Conservation (phyloP, 2,329 filamentous ascomycete genomes). For the Diaporthe sp. region DNA sequence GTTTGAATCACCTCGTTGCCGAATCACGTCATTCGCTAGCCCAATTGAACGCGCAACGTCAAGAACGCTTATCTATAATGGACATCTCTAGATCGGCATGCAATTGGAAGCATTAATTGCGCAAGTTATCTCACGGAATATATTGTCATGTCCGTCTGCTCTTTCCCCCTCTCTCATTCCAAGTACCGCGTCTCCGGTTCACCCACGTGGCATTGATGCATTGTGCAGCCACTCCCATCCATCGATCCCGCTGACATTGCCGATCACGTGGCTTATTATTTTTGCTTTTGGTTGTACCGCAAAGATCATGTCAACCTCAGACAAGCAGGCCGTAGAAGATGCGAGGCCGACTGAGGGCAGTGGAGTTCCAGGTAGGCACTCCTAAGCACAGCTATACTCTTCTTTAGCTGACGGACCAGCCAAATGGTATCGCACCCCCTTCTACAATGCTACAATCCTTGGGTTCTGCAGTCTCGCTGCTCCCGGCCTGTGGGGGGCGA, state of each 20-base stretch:
- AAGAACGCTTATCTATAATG: neutral
- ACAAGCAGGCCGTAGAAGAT: neutral
- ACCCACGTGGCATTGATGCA: conserved; percentile 9
- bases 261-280: neutral
- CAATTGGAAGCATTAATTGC: neutral
- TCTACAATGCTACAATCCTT: conserved; percentile 12
- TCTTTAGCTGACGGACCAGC: neutral
- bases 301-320: neutral
- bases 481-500: conserved; percentile 68
- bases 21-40: conserved; percentile 7
- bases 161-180: neutral
- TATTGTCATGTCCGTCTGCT: neutral
- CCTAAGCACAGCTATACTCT: neutral
- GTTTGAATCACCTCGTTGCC: neutral
- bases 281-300: accelerated
- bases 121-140: neutral
- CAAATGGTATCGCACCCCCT: conserved; percentile 10
- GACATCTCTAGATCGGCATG: neutral
- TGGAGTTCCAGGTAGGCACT: neutral
- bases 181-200: neutral
- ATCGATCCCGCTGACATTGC: neutral
- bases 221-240: neutral
- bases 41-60: neutral
- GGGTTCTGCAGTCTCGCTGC: conserved; percentile 45
- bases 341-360: neutral